Evolutionary conservation across 192 early-diverging fungal species (phyloP), one percentile per base, ranked within the genome.

Genomic region (Coemansia sp.): DNA sequence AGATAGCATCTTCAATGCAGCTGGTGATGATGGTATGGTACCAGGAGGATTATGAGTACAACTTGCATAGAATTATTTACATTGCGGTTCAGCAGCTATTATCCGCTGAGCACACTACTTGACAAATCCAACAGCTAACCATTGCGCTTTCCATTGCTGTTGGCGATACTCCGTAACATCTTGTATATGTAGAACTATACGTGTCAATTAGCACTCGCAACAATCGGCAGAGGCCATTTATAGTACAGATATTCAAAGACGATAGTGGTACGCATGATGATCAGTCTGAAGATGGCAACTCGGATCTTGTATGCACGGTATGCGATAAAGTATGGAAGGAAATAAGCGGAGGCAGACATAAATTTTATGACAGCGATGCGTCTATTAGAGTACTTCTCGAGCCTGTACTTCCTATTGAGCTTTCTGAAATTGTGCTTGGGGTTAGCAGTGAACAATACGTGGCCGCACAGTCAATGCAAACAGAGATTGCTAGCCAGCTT

Each of bases 371-470:
- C 25, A 10, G 19, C 14, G 23, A 14, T 7, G 10, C 20, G 4
- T 60, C 62, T 20, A 57, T 66, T 17, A 20, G n/a, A 10, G 67
- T 63, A 27, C 51, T 39, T 4, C 23, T 76, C 17, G 79, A 82
- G 30, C 59, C 57, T 8, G 36, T 76, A 22, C 50, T 57, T 23
- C 74, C 79, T 8, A 65, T 73, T 17, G 67, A 51, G 31, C 71
- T 82, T 20, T 67, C 63, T 19, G 79, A 82, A 51, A 57, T 82
- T 21, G 79, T 82, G 0, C 50, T 82, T 39, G 79, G 79, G n/a
- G 79, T 73, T 7, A 33, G 46, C 32, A 57, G 31, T 25, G 59
- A 56, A 17, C 74, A 76, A 22, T 82, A 76, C 31, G 70, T 61
- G 1, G 67, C 33, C 21, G 74, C 79, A 5, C 42, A 73, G 22